Evolutionary conservation across 2,329 filamentous ascomycete species (phyloP), one percentile per base, ranked within the genome.

Genomic region (Hymenoscyphus albidus): DNA sequence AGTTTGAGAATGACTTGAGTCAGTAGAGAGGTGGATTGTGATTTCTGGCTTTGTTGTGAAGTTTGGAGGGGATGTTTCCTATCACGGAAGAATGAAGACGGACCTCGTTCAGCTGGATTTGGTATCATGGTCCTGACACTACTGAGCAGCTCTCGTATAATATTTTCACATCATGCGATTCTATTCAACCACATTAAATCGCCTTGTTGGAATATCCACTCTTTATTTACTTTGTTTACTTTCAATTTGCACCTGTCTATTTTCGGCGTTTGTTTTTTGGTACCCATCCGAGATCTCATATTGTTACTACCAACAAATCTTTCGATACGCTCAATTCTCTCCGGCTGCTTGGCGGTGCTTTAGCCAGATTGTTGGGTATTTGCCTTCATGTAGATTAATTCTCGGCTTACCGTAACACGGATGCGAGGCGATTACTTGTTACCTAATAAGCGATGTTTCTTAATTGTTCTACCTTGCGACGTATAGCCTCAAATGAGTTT

Each of bases 341-440:
- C 54, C 31, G 54, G 44, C 12, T 35, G 59, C 62, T 63, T 58
- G 62, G 62, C 56, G 51, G 13, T 42, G 18, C 18, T 63, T 63
- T 63, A 63, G 10, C 62, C 62, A 63, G 14, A 63, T 63, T 63
- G 42, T 48, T 51, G 38, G 22, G 59, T 39, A 40, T 63, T 54
- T 59, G 54, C 62, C 44, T 59, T 40, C 56, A 42, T 38, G 16
- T 55, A 39, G 31, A 31, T 59, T 31, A 57, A 59, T 59, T 44
- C 51, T 10, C 27, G 39, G 10, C 48, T 59, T 44, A 48, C 62
- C 62, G 27, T 27, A 58, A 59, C 31, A 51, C 35, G 39, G 55
- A 18, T 54, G 62, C 59, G 22, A 59, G 35, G 31, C n/a, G 31
- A 10, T 54, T 38, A 56, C 16, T 32, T 56, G n/a, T 54, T 38